Evolutionary conservation across 2,329 filamentous ascomycete species (phyloP).

Genomic region (Capronia coronata): DNA sequence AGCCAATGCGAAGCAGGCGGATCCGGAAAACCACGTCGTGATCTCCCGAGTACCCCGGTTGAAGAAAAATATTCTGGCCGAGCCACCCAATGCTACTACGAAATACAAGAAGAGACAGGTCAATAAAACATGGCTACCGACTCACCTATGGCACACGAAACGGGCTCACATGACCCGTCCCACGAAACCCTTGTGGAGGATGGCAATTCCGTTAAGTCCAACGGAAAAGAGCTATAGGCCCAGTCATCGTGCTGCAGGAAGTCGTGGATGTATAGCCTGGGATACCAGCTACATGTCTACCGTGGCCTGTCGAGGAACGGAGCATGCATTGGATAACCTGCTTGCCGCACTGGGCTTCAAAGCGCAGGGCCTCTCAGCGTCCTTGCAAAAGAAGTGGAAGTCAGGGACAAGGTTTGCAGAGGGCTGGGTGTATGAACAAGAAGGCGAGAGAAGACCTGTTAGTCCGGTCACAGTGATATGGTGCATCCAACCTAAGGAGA

Average conservation of each 20-base stretch:
- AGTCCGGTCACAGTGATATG: constrained; percentile 70
- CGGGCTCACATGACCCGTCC: constrained; percentile 80
- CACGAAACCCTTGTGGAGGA: constrained; percentile 77
- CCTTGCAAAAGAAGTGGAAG: constrained; percentile 65
- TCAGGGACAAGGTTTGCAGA: constrained; percentile 52
- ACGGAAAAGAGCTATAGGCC: constrained; percentile 85
- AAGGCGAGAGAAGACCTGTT: constrained; percentile 52
- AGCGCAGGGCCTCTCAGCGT: constrained; percentile 56
- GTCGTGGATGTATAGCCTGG: constrained; percentile 76
- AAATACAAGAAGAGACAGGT: constrained; percentile 81
- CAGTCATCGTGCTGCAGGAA: constrained; percentile 71
- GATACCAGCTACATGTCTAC: constrained; percentile 93
- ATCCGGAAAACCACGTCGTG: constrained; percentile 24
- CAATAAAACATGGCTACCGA: constrained; percentile 89
- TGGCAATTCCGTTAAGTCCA: constrained; percentile 75
- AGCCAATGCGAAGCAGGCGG: constrained; percentile 29
- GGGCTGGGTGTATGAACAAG: constrained; percentile 53
- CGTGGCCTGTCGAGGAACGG: constrained; percentile 65
- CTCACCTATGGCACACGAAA: constrained; percentile 90
- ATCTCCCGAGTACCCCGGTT: constrained; percentile 53
- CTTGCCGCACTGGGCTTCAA: constrained; percentile 59
- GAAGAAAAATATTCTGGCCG: constrained; percentile 62
- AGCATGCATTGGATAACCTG: constrained; percentile 58
- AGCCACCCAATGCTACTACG: constrained; percentile 54
- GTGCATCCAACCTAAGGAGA: constrained; percentile 33